phyloP scores from a whole-genome alignment of 352 stramenopile genomes.

The Phytophthora meadii region DNA sequence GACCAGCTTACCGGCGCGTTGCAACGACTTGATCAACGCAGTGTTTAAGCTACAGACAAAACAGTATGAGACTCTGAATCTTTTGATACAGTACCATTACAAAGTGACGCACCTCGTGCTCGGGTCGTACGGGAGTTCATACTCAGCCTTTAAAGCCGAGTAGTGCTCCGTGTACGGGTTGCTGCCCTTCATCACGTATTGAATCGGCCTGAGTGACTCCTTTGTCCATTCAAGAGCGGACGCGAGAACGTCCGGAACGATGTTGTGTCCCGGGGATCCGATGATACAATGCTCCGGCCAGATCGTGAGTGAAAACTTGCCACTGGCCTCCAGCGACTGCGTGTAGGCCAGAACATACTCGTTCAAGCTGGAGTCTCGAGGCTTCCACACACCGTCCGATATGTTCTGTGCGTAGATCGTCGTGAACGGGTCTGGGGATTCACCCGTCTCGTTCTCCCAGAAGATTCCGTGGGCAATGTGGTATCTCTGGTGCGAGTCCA shows the following conservation, averaged over 20 bases:
- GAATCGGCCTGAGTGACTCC: constrained; percentile 57
- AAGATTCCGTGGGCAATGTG: constrained; percentile 96
- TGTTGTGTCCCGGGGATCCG: constrained; percentile 84
- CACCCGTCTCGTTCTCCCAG: constrained; percentile 75
- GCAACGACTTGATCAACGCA: constrained; percentile 83
- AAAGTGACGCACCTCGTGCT: constrained; percentile 41
- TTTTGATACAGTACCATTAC: not conserved
- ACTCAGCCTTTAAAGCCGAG: constrained; percentile 92
- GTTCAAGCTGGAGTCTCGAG: constrained; percentile 60
- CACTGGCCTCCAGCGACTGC: constrained; percentile 73
- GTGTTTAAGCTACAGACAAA: constrained; percentile 70
- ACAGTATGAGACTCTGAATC: not conserved
- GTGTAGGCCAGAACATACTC: constrained; percentile 92
- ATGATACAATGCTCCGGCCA: constrained; percentile 97
- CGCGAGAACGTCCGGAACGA: constrained; percentile 79
- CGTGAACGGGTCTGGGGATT: constrained; percentile 90
- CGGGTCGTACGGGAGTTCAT: constrained; percentile 75
- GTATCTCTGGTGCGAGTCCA: constrained; percentile 95
- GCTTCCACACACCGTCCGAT: constrained; percentile 51
- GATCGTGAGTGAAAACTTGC: constrained; percentile 92
- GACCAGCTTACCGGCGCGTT: constrained; percentile 72
- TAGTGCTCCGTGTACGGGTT: constrained; percentile 97
- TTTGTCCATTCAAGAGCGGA: constrained; percentile 87
- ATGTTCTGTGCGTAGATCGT: constrained; percentile 90
- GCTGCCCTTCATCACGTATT: constrained; percentile 92